A percentile compares a stretch with the other conserved stretches of the same genome.
Evolutionary conservation across 2,329 filamentous ascomycete species (phyloP).

Genomic region (Macrophomina pseudophaseolina): DNA sequence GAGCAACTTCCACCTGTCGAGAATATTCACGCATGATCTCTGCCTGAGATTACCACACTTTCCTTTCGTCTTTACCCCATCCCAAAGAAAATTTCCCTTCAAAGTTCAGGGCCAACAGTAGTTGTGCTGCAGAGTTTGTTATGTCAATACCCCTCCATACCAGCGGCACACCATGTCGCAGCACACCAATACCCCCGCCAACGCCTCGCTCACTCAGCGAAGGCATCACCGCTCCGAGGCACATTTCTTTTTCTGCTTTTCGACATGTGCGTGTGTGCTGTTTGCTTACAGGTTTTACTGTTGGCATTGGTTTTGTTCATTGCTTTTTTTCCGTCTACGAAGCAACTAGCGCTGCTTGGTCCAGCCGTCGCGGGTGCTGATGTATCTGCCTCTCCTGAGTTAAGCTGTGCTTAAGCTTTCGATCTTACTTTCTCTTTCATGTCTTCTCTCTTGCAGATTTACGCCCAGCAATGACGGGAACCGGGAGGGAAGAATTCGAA

Average conservation of each 20-base stretch:
- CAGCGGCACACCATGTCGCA: constrained; percentile 14
- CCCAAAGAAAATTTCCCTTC: constrained; percentile 11
- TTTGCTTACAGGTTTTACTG: constrained; percentile 1
- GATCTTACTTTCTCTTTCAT: not conserved
- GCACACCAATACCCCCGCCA: constrained; percentile 17
- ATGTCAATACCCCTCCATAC: constrained; percentile 17
- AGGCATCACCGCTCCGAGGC: not conserved
- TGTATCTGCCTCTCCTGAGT: constrained; percentile 13
- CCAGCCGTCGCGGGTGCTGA: constrained; percentile 10
- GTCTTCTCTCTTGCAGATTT: not conserved
- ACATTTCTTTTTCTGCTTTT: not conserved
- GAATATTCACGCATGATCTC: constrained; percentile 22
- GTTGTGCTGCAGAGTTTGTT: constrained; percentile 6
- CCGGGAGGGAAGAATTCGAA: not conserved
- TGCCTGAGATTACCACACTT: constrained; percentile 14
- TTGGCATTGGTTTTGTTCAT: constrained; percentile 12
- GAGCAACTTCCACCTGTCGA: not conserved
- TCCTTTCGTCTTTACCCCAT: constrained; percentile 17
- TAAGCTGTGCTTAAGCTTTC: constrained; percentile 19
- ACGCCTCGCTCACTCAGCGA: constrained; percentile 1
- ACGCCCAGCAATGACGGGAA: constrained; percentile 5
- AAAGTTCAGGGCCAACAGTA: not conserved
- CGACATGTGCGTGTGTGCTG: constrained; percentile 10
- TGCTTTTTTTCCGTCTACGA: not conserved
- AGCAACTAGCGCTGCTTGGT: constrained; percentile 15